Base-by-base conservation (phyloP, 306 rosid genomes). In the Fragaria nilgerrensis region DNA sequence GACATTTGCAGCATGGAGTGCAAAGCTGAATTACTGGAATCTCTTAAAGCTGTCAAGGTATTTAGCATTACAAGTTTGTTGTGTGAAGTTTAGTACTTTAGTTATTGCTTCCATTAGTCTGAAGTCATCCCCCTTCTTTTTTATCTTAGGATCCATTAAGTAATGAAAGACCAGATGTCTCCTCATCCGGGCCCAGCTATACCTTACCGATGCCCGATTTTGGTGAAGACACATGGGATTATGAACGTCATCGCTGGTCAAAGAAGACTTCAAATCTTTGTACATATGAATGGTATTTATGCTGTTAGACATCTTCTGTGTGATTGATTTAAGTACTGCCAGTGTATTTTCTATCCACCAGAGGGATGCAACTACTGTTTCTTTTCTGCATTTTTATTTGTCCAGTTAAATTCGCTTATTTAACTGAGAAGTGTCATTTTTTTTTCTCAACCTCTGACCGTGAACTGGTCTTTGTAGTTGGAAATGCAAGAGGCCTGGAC, bases 1-100 rank as follows among this genome's bases (percentile, higher is more conserved):
- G 97, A 93, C 80, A 84, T 93, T 65, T 93, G 98, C 87, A 91
- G 98, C 87, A 84, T 83, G 92, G 98, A 93, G 77, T 93, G 98
- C 89, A 93, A 91, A 85, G 61, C 63, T 36, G 92, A 93, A 70
- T 90, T 91, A 73, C 70, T 91, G 83, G 84, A 93, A 75, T 80
- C 79, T 66, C 82, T 75, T 53, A 87, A 83, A 84, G 71, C 39
- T 12, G 75, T 72, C 52, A 77, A 88, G 93, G 97, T 93, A 47
- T 49, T 79, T 66, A 39, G 3, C 41, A 5, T 53, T 41, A 41
- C 52, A 58, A 47, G 12, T 68, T 11, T 25, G 14, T 36, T 17
- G 13, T 63, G 25, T 64, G n/a, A 62, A 64, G 13, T 34, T 19
- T 16, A 34, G 9, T 64, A 19, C 45, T 43, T 44, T 75, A 52